A percentile compares a stretch with the other conserved stretches of the same genome.
Conservation (phyloP, 2,329 filamentous ascomycete species). For the Aspergillus melleus region DNA sequence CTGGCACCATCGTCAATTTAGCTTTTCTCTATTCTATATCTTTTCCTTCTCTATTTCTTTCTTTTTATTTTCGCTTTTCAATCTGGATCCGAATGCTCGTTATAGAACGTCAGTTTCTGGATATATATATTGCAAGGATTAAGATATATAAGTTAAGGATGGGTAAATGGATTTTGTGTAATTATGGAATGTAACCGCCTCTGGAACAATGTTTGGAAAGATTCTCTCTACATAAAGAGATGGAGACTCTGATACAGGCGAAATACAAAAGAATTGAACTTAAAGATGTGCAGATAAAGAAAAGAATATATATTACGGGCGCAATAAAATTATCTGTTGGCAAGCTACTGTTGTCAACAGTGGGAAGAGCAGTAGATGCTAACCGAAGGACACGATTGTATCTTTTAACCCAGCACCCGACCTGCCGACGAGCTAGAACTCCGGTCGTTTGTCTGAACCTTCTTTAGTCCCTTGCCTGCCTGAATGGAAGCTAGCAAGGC, state of each 20-base stretch:
- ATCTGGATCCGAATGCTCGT: neutral
- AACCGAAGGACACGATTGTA: neutral
- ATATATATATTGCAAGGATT: neutral
- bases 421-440: conserved; percentile 72
- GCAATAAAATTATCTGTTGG: neutral
- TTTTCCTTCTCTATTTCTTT: neutral
- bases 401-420: conserved; percentile 57
- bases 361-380: too few relatives aligned
- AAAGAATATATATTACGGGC: neutral
- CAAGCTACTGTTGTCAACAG: neutral
- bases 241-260: neutral
- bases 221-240: neutral
- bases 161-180: neutral
- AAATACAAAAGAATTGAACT: neutral
- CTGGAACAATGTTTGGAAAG: neutral
- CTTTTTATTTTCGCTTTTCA: neutral
- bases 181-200: neutral
- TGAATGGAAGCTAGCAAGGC: conserved; percentile 82
- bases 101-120: neutral
- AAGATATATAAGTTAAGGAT: neutral
- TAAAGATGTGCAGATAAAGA: neutral
- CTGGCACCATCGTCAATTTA: neutral
- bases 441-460: conserved; percentile 86
- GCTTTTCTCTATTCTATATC: too few relatives aligned
- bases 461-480: conserved; percentile 74